A percentile compares a stretch with the other conserved stretches of the same genome.
Evolutionary conservation across 2,329 filamentous ascomycete species (phyloP).

Genomic region (Aspergillus jensenii): DNA sequence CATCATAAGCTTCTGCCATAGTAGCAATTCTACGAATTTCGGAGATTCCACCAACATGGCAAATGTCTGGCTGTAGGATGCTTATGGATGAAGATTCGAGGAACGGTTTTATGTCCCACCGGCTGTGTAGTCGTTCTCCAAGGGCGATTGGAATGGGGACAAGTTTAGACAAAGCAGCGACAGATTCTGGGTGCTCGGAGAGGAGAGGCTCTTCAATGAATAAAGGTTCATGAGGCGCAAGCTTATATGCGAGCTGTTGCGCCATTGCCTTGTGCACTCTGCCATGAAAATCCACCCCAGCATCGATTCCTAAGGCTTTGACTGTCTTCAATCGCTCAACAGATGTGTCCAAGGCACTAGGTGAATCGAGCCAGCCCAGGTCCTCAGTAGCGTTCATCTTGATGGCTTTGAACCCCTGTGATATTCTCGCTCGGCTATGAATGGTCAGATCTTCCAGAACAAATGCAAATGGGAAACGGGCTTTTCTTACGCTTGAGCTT

Average conservation of each 20-base stretch:
- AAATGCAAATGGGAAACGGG: not conserved
- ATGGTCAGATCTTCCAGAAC: not conserved
- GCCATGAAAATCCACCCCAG: constrained; percentile 75
- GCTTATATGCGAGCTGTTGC: constrained; percentile 66
- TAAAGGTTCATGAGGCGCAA: constrained; percentile 68
- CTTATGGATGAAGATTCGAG: constrained; percentile 68
- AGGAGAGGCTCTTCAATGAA: constrained; percentile 75
- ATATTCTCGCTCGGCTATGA: constrained; percentile 29
- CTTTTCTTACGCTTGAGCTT: constrained; percentile 46
- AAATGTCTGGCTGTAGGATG: constrained; percentile 71
- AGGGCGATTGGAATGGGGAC: constrained; percentile 68
- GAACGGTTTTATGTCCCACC: constrained; percentile 74
- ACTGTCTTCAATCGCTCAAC: constrained; percentile 33
- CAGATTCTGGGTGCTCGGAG: constrained; percentile 63
- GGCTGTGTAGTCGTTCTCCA: constrained; percentile 68
- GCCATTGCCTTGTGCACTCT: constrained; percentile 78
- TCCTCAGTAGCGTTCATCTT: constrained; percentile 84
- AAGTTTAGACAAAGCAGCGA: constrained; percentile 59
- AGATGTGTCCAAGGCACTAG: constrained; percentile 41
- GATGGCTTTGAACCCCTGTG: constrained; percentile 47
- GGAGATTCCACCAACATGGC: constrained; percentile 70
- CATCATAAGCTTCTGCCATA: constrained; percentile 73
- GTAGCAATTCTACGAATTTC: constrained; percentile 68
- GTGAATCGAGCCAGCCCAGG: constrained; percentile 74
- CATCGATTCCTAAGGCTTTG: constrained; percentile 69